Conservation (phyloP, 371 early-diverging fungal species). For the Thermomucor indicae-seudaticae region DNA sequence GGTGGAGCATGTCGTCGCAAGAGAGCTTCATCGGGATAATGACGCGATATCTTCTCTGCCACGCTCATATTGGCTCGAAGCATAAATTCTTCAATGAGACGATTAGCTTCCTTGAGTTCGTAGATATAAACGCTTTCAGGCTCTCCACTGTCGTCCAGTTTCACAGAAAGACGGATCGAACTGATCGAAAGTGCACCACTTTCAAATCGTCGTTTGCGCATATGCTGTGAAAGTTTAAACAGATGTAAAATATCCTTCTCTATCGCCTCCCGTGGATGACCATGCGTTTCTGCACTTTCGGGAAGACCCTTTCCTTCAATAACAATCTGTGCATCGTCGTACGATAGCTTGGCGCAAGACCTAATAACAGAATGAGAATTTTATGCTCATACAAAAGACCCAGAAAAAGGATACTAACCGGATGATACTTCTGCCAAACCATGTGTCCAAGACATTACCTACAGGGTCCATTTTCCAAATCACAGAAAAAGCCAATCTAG, state of each 20-base stretch:
- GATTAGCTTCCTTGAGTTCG: conserved; percentile 89
- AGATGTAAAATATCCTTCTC: conserved; percentile 22
- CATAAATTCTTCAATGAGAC: conserved; percentile 99
- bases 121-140: conserved; percentile 70
- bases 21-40: conserved; percentile 89
- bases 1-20: conserved; percentile 87
- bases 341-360: conserved; percentile 65
- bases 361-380: too few relatives aligned
- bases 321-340: conserved; percentile 81
- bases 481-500: conserved; percentile 48
- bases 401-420: conserved; percentile 11
- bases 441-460: conserved; percentile 56
- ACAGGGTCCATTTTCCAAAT: conserved; percentile 75
- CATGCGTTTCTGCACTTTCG: conserved; percentile 10
- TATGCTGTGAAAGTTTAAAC: conserved; percentile 57
- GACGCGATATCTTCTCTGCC: conserved; percentile 82
- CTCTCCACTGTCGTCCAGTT: conserved; percentile 67
- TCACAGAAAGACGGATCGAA: conserved; percentile 72
- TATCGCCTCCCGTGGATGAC: background rate
- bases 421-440: conserved; percentile 71
- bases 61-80: conserved; percentile 98
- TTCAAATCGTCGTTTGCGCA: conserved; percentile 78
- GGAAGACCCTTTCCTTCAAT: conserved; percentile 58
- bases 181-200: conserved; percentile 85
- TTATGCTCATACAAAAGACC: too few relatives aligned